phyloP scores from a whole-genome alignment of 345 rosid species.

The Melaleuca alternifolia region DNA sequence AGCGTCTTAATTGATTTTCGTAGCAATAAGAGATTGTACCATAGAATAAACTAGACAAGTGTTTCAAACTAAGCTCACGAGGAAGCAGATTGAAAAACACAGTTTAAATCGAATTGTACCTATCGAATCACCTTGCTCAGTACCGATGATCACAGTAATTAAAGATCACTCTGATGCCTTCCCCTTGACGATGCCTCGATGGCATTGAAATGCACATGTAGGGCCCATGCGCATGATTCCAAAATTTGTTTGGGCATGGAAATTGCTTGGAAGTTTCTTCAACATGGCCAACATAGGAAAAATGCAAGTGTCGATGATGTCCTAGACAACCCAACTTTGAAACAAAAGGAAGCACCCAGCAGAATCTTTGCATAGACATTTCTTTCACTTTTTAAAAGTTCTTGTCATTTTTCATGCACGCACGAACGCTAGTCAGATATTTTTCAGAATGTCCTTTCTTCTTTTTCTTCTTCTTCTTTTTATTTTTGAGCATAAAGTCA shows the following conservation, averaged over 20 bases:
- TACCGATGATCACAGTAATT: not conserved
- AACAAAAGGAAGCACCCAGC: not conserved
- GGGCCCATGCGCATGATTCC: not conserved
- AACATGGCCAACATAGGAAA: not conserved
- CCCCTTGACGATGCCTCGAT: not conserved
- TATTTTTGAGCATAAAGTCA: no score
- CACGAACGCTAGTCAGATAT: not conserved
- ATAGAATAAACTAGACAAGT: not conserved
- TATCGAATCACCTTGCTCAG: fast-evolving
- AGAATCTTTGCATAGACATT: not conserved
- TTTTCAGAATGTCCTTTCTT: no score
- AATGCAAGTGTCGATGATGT: not conserved
- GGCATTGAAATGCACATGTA: not conserved
- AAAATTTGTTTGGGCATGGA: not conserved
- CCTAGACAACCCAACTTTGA: not conserved
- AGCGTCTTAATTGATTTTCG: not conserved
- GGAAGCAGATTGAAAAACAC: not conserved
- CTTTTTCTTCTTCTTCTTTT: no score
- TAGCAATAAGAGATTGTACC: not conserved
- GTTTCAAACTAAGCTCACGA: not conserved
- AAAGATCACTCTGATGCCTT: not conserved
- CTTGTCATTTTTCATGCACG: not conserved
- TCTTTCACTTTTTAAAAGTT: not conserved
- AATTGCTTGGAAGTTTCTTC: slow-evolving; percentile 1
- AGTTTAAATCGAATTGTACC: not conserved